Conservation (phyloP, 306 rosid species). For the Pyrus pyrifolia region DNA sequence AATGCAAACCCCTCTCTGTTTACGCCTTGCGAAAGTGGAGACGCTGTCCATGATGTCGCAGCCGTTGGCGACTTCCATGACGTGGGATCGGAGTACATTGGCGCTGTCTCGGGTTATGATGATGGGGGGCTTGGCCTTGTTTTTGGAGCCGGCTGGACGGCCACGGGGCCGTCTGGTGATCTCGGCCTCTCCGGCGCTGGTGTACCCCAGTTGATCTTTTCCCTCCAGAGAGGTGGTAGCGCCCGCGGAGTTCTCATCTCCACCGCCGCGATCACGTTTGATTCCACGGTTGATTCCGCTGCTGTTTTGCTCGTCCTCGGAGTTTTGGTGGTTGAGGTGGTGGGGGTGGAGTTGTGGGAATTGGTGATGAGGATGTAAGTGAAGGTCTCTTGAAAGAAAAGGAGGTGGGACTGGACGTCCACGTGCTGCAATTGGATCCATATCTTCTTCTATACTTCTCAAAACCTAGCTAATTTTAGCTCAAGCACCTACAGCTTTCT, state of each 20-base stretch:
- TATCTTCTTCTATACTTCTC: not conserved
- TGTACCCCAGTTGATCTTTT: conserved; percentile 28
- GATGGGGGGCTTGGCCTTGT: conserved; percentile 91
- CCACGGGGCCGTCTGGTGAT: conserved; percentile 69
- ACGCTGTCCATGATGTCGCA: conserved; percentile 81
- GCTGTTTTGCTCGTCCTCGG: conserved; percentile 52
- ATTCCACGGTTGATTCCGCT: conserved; percentile 38
- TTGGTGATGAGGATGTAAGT: conserved; percentile 64
- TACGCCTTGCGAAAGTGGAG: conserved; percentile 57
- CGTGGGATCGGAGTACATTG: conserved; percentile 82
- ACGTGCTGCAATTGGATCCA: conserved; percentile 85
- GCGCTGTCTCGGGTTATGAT: conserved; percentile 88
- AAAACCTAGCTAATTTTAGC: not conserved
- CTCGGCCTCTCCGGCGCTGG: conserved; percentile 26
- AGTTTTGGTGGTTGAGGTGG: conserved; percentile 33
- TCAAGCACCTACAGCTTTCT: not conserved
- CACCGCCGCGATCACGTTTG: conserved; percentile 64
- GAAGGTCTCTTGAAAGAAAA: conserved; percentile 74
- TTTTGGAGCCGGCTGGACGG: conserved; percentile 78
- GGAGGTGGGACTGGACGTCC: conserved; percentile 87
- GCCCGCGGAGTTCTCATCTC: conserved; percentile 17
- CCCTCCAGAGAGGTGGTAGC: conserved; percentile 17
- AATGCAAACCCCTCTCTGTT: conserved; percentile 80
- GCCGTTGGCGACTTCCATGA: conserved; percentile 71
- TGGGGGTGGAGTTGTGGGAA: conserved; percentile 54